Evolutionary conservation across 2,329 filamentous ascomycete species (phyloP), one percentile per base, ranked within the genome.

Genomic region (Penicillium sp.): DNA sequence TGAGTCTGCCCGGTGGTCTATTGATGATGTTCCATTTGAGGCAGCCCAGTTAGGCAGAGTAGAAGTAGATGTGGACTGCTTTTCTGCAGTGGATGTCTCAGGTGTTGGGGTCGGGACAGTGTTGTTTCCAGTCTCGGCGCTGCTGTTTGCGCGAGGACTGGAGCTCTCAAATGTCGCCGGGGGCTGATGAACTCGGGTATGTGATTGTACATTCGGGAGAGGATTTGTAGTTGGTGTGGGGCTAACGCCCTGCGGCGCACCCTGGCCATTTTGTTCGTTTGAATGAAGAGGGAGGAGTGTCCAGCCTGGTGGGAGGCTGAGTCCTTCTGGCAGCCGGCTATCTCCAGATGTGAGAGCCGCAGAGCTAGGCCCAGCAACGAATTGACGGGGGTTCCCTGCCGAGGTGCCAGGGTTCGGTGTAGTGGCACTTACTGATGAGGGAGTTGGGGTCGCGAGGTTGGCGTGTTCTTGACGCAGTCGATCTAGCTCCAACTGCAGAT

Each of bases 401-500:
- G 65, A 52, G 9, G 61, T 51, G 10, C 57, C 51, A 4, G 68
- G 14, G 51, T 61, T 37, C 55, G 63, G 59, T 29, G 40, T 40
- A 44, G 64, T 31, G 46, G 55, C n/a, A 29, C 51, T 24, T 16
- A 61, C 43, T 53, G 52, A 37, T 13, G 60, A 31, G 14, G 34
- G 34, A 55, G 29, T 8, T 45, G 52, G 43, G 48, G 36, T 5
- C 10, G 50, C 14, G 42, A 65, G 21, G 51, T 65, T 67, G 21
- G 62, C 60, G 51, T 82, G 81, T 34, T 75, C 59, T 56, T 78
- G 79, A 21, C 88, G 85, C 50, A 92, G 77, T 55, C 87, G 82
- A 29, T 83, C 78, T 46, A 94, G 71, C 69, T 94, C 90, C 18
- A 77, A 75, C 56, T 89, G 83, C 56, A 94, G 77, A 14, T 85